These are phyloP conservation scores for Dillenia turbinata DNA, from an alignment of 164 flowering plant genomes.

Conservation along the genomic window DNA sequence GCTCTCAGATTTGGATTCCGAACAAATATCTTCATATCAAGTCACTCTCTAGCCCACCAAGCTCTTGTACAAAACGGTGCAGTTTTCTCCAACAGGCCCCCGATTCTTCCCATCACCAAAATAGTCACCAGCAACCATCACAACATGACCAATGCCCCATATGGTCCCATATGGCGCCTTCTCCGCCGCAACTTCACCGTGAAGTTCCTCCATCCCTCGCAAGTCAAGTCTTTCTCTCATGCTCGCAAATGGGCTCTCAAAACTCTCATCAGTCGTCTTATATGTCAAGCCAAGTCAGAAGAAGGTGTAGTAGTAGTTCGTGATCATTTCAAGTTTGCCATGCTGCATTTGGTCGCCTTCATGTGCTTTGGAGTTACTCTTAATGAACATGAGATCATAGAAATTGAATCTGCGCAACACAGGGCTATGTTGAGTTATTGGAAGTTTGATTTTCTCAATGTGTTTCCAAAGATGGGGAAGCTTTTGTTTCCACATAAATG, in stretches of 20 bases:
- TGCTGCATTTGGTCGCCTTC: too few species aligned
- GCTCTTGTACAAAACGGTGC: conserved; percentile 40
- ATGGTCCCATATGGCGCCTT: conserved; percentile 42
- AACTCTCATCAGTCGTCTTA: too few species aligned
- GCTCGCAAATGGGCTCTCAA: conserved; percentile 11
- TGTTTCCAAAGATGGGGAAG: conserved; percentile 22
- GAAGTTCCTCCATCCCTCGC: conserved; percentile 33
- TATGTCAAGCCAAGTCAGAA: too few species aligned
- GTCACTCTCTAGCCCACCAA: conserved; percentile 31
- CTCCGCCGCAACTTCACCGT: conserved; percentile 36
- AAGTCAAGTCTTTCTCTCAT: conserved; percentile 16
- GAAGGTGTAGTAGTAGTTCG: conserved; percentile 13
- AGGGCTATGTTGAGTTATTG: too few species aligned
- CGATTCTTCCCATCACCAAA: conserved; percentile 1
- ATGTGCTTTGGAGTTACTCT: too few species aligned
- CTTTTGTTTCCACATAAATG: conserved; percentile 21
- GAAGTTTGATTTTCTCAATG: conserved; percentile 5
- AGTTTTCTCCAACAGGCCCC: conserved; percentile 35
- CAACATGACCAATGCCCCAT: conserved; percentile 24
- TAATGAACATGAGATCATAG: too few species aligned
- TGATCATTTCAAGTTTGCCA: too few species aligned
- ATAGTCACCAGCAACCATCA: conserved; percentile 17
- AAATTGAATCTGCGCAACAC: too few species aligned
- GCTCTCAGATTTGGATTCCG: conserved; percentile 27
- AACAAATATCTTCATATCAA: conserved; percentile 27